Conservation (phyloP, 306 rosid genomes). For the Prunus padus region DNA sequence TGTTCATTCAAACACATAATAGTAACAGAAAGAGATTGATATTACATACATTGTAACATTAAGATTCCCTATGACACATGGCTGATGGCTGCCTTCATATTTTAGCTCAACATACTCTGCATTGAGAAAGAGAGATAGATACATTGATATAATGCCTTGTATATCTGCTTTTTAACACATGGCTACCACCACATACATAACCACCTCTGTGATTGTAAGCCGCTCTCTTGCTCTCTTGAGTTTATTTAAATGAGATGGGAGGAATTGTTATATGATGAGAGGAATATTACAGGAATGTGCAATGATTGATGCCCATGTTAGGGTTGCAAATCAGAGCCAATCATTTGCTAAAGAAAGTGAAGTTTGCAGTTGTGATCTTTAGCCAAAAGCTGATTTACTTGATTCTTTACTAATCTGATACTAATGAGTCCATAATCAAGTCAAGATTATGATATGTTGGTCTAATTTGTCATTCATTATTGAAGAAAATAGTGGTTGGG, state of each 20-base stretch:
- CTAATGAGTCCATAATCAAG: slow-evolving; percentile 33
- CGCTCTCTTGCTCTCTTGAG: not conserved
- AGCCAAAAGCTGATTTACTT: slow-evolving; percentile 19
- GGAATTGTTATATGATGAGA: slow-evolving; percentile 39
- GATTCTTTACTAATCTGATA: slow-evolving; percentile 18
- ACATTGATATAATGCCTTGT: slow-evolving; percentile 7
- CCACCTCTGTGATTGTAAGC: slow-evolving; percentile 23
- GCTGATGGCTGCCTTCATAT: slow-evolving; percentile 29
- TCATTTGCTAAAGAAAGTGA: slow-evolving; percentile 49
- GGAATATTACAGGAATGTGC: slow-evolving; percentile 88
- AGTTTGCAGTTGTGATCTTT: slow-evolving; percentile 45
- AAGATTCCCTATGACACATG: slow-evolving; percentile 42
- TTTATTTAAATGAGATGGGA: slow-evolving; percentile 25
- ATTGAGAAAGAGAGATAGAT: slow-evolving; percentile 32
- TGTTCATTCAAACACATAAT: not conserved
- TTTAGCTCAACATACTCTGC: slow-evolving; percentile 28
- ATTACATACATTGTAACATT: not conserved
- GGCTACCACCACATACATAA: slow-evolving; percentile 39
- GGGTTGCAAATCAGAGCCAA: slow-evolving; percentile 38
- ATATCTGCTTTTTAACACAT: slow-evolving; percentile 45
- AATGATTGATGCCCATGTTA: slow-evolving; percentile 56
- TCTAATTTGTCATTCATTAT: slow-evolving; percentile 39
- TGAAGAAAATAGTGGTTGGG: slow-evolving; percentile 25
- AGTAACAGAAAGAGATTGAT: not conserved
- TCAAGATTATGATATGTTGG: slow-evolving; percentile 37